phyloP scores from a whole-genome alignment of 441 rosid species.

The Bruguiera hainesii region DNA sequence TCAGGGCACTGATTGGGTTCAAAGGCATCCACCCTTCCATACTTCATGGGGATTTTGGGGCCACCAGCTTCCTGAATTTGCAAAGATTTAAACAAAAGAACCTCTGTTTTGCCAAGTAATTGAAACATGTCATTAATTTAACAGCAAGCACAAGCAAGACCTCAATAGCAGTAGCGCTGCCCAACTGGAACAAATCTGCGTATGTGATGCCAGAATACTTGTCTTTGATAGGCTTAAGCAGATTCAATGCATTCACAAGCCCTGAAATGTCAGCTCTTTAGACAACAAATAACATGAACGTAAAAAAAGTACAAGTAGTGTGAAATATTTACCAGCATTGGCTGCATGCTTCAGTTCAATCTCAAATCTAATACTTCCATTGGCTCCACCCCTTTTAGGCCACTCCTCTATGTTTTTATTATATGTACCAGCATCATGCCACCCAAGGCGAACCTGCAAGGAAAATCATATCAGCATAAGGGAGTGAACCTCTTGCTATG shows the following conservation, averaged over 20 bases:
- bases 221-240: constrained; percentile 74
- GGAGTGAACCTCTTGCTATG: not conserved
- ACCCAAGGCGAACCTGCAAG: constrained; percentile 76
- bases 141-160: constrained; percentile 34
- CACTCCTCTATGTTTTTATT: constrained; percentile 86
- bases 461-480: not conserved
- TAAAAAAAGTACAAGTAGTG: constrained; percentile 6
- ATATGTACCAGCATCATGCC: constrained; percentile 98
- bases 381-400: constrained; percentile 92
- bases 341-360: constrained; percentile 90
- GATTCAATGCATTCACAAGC: constrained; percentile 74
- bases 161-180: constrained; percentile 92
- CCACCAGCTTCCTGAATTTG: constrained; percentile 85
- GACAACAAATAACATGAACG: constrained; percentile 15
- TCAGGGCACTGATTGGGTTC: constrained; percentile 82
- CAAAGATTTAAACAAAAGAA: constrained; percentile 18
- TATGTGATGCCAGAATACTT: constrained; percentile 68
- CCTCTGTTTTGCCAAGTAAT: constrained; percentile 4
- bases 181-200: constrained; percentile 95
- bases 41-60: constrained; percentile 84
- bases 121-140: constrained; percentile 3
- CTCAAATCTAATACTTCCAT: constrained; percentile 90
- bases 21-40: constrained; percentile 82
- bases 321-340: constrained; percentile 64
- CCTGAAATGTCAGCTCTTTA: constrained; percentile 42